Percentiles rank a stretch among this genome's conserved stretches.
Conservation (phyloP, 2,329 filamentous ascomycete genomes). For the Aspergillus fumigatiaffinis region DNA sequence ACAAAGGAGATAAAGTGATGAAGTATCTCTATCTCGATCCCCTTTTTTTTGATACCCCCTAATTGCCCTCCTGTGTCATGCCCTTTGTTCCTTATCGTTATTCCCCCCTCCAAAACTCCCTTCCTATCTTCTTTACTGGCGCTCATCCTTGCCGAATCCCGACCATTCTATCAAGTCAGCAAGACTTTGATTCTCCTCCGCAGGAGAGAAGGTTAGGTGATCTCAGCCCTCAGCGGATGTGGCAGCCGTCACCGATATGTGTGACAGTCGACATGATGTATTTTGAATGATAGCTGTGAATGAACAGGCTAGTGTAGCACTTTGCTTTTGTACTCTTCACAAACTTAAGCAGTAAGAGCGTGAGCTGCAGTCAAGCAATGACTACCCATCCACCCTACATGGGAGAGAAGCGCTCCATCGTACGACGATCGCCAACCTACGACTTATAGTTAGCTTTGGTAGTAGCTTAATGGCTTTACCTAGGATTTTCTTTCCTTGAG, state of each 20-base stretch:
- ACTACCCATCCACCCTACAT: too few species aligned
- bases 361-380: not conserved
- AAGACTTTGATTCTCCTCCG: slow-evolving; percentile 5
- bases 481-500: too few species aligned
- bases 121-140: slow-evolving; percentile 11
- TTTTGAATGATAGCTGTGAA: slow-evolving; percentile 17
- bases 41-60: slow-evolving; percentile 23
- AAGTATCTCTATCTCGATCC: slow-evolving; percentile 8
- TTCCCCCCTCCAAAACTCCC: not conserved
- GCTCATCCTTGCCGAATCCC: not conserved
- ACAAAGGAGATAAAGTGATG: slow-evolving; percentile 5
- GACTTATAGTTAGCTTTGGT: too few species aligned
- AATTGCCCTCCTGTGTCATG: slow-evolving; percentile 4
- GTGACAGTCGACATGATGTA: slow-evolving; percentile 23
- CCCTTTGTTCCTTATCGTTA: not conserved
- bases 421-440: too few species aligned
- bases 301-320: slow-evolving; percentile 1
- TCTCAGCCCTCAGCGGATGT: slow-evolving; percentile 19
- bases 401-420: too few species aligned
- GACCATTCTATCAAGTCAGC: slow-evolving; percentile 1
- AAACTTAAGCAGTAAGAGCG: not conserved
- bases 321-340: not conserved
- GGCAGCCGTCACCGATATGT: slow-evolving; percentile 31
- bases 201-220: not conserved
- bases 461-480: too few species aligned